phyloP scores from a whole-genome alignment of 371 early-diverging fungal genomes.

The Rhizopus arrhizus region DNA sequence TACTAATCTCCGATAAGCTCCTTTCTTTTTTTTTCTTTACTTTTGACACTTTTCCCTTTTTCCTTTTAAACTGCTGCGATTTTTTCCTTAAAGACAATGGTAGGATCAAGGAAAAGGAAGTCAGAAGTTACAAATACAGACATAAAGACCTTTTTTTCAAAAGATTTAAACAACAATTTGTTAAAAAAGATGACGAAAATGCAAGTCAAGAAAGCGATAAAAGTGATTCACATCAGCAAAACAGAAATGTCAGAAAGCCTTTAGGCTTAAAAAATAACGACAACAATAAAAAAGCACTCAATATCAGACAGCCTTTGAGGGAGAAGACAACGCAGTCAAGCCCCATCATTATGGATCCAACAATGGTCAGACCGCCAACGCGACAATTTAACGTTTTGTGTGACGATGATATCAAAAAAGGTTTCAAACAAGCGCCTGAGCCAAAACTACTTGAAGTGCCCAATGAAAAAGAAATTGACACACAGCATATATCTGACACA shows the following conservation, averaged over 20 bases:
- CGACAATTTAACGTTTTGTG: constrained; percentile 3
- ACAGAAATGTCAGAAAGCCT: background rate
- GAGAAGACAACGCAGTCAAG: background rate
- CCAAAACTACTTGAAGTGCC: background rate
- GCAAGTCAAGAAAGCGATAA: too few relatives aligned
- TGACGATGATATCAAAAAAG: constrained; percentile 15
- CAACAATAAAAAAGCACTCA: too few relatives aligned
- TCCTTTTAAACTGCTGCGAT: background rate
- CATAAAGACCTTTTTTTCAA: background rate
- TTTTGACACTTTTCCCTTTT: background rate
- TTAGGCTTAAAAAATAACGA: background rate
- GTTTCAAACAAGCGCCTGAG: constrained; percentile 6
- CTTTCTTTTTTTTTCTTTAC: background rate
- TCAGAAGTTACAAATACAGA: background rate
- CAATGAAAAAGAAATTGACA: background rate
- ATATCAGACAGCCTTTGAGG: background rate
- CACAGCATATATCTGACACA: constrained; percentile 7
- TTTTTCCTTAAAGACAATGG: background rate
- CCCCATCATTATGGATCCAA: background rate
- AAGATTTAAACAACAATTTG: too few relatives aligned
- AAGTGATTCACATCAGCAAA: background rate
- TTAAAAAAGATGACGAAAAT: too few relatives aligned
- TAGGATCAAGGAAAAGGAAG: background rate
- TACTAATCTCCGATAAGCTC: background rate
- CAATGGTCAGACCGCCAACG: background rate